phyloP scores from a whole-genome alignment of 2,329 filamentous ascomycete genomes.

The Calonectria pseudoturangicola region DNA sequence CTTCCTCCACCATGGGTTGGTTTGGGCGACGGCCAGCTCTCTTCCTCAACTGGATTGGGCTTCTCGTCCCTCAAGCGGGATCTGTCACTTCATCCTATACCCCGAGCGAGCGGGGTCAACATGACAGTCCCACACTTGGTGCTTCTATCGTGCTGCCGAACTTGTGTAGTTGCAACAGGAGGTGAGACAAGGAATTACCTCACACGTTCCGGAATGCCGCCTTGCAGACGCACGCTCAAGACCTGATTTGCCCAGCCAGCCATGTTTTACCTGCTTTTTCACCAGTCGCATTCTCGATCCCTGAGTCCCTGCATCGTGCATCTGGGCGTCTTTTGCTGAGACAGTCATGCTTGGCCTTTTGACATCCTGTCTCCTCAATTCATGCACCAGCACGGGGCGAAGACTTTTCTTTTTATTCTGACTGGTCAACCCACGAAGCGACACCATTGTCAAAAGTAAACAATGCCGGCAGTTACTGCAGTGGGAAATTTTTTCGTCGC shows the following conservation, averaged over 20 bases:
- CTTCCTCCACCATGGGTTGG: slow-evolving; percentile 17
- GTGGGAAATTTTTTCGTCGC: not conserved
- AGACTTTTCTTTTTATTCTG: not conserved
- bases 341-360: slow-evolving; percentile 11
- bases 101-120: slow-evolving; percentile 14
- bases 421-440: slow-evolving; percentile 19
- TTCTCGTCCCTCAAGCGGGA: slow-evolving; percentile 8
- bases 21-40: slow-evolving; percentile 21
- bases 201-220: slow-evolving; percentile 48
- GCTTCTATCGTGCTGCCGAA: slow-evolving; percentile 7
- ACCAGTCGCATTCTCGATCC: slow-evolving; percentile 39
- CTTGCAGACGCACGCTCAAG: slow-evolving; percentile 39
- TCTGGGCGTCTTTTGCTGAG: slow-evolving; percentile 31
- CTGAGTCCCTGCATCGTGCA: slow-evolving; percentile 48
- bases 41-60: slow-evolving; percentile 16
- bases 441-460: not conserved
- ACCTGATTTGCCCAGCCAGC: slow-evolving; percentile 42
- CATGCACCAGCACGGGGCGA: slow-evolving; percentile 29
- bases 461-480: slow-evolving; percentile 5
- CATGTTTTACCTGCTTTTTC: slow-evolving; percentile 36
- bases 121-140: slow-evolving; percentile 29
- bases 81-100: slow-evolving; percentile 28
- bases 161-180: slow-evolving; percentile 35
- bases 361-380: slow-evolving; percentile 20
- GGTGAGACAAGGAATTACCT: slow-evolving; percentile 47